Percentiles rank a stretch among this genome's conserved stretches.
Evolutionary conservation across 768 basidiomycete genomes (phyloP).

Genomic region (Calocera viscosa): DNA sequence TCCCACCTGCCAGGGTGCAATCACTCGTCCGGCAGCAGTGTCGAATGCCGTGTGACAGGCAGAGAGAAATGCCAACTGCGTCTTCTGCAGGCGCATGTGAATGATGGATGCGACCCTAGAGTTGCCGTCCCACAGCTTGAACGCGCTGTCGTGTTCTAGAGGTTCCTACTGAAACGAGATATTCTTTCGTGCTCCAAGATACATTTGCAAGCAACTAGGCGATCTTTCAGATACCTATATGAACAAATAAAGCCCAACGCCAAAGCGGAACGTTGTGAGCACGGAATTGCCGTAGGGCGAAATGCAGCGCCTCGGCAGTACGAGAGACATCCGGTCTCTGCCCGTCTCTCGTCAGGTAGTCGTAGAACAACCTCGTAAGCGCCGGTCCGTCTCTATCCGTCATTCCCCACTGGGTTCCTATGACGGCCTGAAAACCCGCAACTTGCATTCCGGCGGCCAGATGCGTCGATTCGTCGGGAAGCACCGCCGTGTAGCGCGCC

Average conservation of each 20-base stretch:
- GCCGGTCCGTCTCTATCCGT: conserved; percentile 6
- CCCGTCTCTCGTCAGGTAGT: not conserved
- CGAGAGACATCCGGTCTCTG: no score
- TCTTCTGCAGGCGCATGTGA: conserved; percentile 20
- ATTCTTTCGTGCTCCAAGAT: no score
- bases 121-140: conserved; percentile 20
- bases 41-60: conserved; percentile 27
- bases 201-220: no score
- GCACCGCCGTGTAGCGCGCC: conserved; percentile 19
- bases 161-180: no score
- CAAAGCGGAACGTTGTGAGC: no score
- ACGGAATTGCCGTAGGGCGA: no score
- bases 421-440: conserved; percentile 21
- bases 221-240: no score
- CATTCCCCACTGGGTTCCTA: conserved; percentile 15
- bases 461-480: conserved; percentile 22
- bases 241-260: no score
- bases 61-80: conserved; percentile 24
- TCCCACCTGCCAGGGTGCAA: not conserved
- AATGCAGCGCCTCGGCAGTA: no score
- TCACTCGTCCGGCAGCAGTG: not conserved
- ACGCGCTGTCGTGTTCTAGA: conserved; percentile 23
- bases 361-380: not conserved
- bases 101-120: conserved; percentile 23
- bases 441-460: conserved; percentile 22